A percentile compares a stretch with the other conserved stretches of the same genome.
These are phyloP conservation scores for Naganishia vaughanmartiniae DNA, from an alignment of 768 basidiomycete genomes.

Conservation along the genomic window DNA sequence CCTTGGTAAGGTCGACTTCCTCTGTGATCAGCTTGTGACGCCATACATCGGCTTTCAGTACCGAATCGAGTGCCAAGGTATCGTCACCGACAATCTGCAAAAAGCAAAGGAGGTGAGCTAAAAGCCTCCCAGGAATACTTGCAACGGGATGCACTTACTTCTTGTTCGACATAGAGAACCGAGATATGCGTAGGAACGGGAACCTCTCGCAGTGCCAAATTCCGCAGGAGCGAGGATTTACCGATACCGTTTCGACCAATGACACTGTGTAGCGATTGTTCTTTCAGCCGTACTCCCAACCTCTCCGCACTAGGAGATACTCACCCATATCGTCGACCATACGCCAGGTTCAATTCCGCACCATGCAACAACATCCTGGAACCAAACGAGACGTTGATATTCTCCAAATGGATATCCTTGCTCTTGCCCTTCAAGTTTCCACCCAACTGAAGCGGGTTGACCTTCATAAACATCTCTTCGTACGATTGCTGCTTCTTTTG, in stretches of 20 bases:
- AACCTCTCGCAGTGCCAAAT: constrained; percentile 92
- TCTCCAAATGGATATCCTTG: constrained; percentile 91
- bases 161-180: constrained; percentile 97
- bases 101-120: neutral
- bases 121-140: neutral
- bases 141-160: constrained; percentile 58
- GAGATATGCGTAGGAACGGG: constrained; percentile 92
- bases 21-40: constrained; percentile 86
- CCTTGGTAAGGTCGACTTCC: constrained; percentile 70
- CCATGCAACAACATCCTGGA: constrained; percentile 82
- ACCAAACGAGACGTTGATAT: constrained; percentile 93
- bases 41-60: constrained; percentile 99
- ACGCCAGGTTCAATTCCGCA: constrained; percentile 49
- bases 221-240: constrained; percentile 90
- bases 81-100: constrained; percentile 84
- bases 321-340: constrained; percentile 49
- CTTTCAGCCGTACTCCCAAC: neutral
- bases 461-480: constrained; percentile 99
- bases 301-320: constrained; percentile 2
- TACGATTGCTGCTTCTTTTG: constrained; percentile 96
- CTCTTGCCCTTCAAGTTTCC: constrained; percentile 82
- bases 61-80: constrained; percentile 84
- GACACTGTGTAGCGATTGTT: constrained; percentile 36
- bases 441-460: constrained; percentile 81
- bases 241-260: constrained; percentile 66